phyloP scores from a whole-genome alignment of 441 rosid species.

The Syzygium malaccense region DNA sequence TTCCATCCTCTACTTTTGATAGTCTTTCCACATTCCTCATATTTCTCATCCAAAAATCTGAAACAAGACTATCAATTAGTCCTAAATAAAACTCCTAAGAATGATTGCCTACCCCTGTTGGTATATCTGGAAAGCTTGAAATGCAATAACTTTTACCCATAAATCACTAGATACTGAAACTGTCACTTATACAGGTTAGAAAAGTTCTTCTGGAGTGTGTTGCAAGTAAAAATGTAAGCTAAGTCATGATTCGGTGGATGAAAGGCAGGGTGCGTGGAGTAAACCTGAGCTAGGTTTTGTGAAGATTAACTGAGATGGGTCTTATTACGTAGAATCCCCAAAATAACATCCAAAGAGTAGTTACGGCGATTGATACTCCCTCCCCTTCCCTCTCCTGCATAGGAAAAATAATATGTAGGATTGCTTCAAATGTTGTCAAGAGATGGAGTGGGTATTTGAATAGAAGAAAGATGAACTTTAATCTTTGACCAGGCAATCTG shows the following conservation, averaged over 20 bases:
- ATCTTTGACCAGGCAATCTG: too few species aligned
- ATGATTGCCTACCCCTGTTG: not conserved
- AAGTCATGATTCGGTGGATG: not conserved
- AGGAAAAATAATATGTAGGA: too few species aligned
- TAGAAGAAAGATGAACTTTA: not conserved
- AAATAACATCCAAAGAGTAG: too few species aligned
- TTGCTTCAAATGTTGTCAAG: too few species aligned
- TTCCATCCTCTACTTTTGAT: not conserved
- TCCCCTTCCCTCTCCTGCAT: not conserved
- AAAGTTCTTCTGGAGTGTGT: not conserved
- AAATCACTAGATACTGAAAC: not conserved
- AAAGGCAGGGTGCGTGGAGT: not conserved
- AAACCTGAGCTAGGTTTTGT: not conserved
- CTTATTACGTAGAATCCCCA: not conserved
- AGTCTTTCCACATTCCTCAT: not conserved
- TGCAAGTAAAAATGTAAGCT: not conserved
- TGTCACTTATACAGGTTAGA: not conserved
- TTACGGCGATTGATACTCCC: too few species aligned
- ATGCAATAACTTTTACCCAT: not conserved
- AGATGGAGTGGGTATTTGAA: not conserved
- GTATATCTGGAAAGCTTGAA: not conserved
- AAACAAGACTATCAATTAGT: not conserved
- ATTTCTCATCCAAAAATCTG: not conserved
- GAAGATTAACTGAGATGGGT: not conserved
- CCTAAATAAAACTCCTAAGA: not conserved